Evolutionary conservation across 2,329 filamentous ascomycete species (phyloP), one percentile per base, ranked within the genome.

Genomic region (Fusarium oxysporum): DNA sequence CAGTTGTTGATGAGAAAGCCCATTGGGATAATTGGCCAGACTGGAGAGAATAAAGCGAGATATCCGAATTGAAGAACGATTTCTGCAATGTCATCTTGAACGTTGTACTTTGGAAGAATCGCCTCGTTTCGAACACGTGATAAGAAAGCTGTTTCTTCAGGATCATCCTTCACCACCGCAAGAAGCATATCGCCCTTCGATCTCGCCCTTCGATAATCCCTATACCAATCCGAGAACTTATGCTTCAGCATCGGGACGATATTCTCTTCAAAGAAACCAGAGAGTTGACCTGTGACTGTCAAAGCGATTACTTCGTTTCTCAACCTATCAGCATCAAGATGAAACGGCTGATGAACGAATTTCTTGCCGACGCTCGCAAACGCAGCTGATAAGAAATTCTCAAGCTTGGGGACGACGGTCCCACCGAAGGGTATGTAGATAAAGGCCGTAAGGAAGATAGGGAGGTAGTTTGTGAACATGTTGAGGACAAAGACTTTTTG

Each of bases 381-480:
- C 3, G 91, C 86, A 4, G 85, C 86, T 23, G 88, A 80, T 6
- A 87, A 84, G 70, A 92, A 86, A 28, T 89, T 75, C 71, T 93
- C 89, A 1, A 94, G 85, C 74, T 90, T 89, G 0, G 92, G 92
- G 0, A 94, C 89, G 4, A 94, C 88, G 23, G 88, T 80, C 48
- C 87, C 86, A 33, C 92, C 92, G 70, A 94, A 93, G 0, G 93
- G 93, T 4, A 95, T 91, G 77, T 95, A 95, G 57, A 95, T 88
- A 76, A 95, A 95, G 0, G 93, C 92, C 0, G 92, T 95, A 11
- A 95, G 84, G 70, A 94, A 87, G 50, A 93, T 92, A 1, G 92
- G 92, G 2, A 94, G 85, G 78, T 95, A 95, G 8, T 93, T 92
- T 17, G 92, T 94, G 81, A 95, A 93, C 83, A 94, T 93, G 84